Evolutionary conservation across 768 basidiomycete species (phyloP).

Genomic region (Candolleomyces eurysporus): DNA sequence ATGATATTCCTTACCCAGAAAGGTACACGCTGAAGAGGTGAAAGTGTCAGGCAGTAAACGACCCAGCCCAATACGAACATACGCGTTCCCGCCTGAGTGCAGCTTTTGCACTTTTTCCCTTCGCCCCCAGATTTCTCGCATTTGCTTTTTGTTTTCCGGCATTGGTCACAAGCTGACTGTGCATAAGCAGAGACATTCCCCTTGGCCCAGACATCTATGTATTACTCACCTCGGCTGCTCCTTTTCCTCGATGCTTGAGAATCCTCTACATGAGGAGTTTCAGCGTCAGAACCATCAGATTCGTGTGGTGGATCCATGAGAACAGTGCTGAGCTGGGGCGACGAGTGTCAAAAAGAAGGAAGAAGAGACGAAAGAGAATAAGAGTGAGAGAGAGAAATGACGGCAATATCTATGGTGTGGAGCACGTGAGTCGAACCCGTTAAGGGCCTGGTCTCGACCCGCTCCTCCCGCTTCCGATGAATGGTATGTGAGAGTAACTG

Average conservation of each 20-base stretch:
- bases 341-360: conserved; percentile 17
- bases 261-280: conserved; percentile 35
- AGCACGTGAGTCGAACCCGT: conserved; percentile 22
- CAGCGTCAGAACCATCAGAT: conserved; percentile 62
- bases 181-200: conserved; percentile 9
- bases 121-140: conserved; percentile 60
- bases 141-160: conserved; percentile 85
- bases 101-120: conserved; percentile 59
- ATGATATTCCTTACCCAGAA: conserved; percentile 42
- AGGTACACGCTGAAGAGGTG: conserved; percentile 56
- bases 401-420: conserved; percentile 19
- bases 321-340: conserved; percentile 2
- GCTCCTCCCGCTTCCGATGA: too few relatives aligned
- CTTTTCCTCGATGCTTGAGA: conserved; percentile 49
- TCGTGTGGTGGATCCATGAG: conserved; percentile 53
- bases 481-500: background rate
- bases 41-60: conserved; percentile 11
- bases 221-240: conserved; percentile 61
- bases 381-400: conserved; percentile 8
- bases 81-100: conserved; percentile 56
- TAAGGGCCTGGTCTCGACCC: too few relatives aligned
- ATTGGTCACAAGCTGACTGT: conserved; percentile 76
- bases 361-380: conserved; percentile 19
- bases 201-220: background rate
- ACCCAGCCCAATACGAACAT: conserved; percentile 14